These are phyloP conservation scores for Aureobasidium namibiae DNA, from an alignment of 2,329 filamentous ascomycete species.

Conservation along the genomic window DNA sequence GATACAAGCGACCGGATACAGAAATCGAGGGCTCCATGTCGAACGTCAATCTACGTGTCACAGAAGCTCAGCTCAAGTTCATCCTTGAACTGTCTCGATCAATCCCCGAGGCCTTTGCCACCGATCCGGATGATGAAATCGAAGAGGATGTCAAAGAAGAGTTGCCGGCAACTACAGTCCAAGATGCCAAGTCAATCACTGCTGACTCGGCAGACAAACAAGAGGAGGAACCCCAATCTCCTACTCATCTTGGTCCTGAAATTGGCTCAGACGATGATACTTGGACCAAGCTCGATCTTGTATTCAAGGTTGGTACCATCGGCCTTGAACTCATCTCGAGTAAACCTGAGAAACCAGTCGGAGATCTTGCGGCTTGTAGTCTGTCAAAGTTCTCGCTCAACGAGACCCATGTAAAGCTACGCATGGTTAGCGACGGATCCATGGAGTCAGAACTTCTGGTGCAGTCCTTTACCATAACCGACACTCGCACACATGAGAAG, in stretches of 20 bases:
- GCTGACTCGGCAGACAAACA: conserved; percentile 27
- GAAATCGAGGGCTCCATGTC: conserved; percentile 91
- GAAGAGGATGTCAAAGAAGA: conserved; percentile 69
- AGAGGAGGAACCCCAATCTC: conserved; percentile 26
- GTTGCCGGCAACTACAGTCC: conserved; percentile 50
- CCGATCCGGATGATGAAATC: conserved; percentile 57
- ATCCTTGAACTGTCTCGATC: conserved; percentile 79
- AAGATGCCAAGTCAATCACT: conserved; percentile 42
- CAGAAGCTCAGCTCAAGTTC: conserved; percentile 85
- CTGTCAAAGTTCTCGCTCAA: conserved; percentile 92
- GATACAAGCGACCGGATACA: conserved; percentile 73
- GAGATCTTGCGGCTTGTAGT: conserved; percentile 67
- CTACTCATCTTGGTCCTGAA: conserved; percentile 47
- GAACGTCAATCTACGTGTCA: conserved; percentile 81
- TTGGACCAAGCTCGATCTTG: conserved; percentile 89
- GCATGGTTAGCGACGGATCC: conserved; percentile 86
- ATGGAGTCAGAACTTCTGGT: conserved; percentile 90
- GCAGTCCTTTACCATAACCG: conserved; percentile 87
- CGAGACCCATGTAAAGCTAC: conserved; percentile 81
- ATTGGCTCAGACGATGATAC: conserved; percentile 58
- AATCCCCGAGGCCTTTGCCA: conserved; percentile 78
- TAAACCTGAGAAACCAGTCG: conserved; percentile 67
- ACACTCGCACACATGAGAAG: conserved; percentile 78
- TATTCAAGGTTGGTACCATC: conserved; percentile 82
- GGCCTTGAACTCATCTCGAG: conserved; percentile 81